Percentiles rank a stretch among this genome's conserved stretches.
Conservation (phyloP, 306 rosid species). For the Ochetophila trinervis region DNA sequence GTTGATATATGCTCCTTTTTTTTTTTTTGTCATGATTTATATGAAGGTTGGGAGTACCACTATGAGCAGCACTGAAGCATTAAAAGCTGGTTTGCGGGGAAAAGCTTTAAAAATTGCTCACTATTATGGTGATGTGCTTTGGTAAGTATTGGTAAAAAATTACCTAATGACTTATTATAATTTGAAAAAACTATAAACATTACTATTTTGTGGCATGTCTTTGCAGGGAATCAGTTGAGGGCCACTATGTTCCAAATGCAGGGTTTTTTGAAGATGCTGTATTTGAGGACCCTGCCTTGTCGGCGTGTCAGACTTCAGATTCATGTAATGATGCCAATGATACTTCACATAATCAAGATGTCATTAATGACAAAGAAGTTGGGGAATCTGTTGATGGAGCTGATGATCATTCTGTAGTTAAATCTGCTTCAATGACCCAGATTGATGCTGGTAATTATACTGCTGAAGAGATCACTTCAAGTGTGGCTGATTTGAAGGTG, state of each 20-base stretch:
- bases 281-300: conserved; percentile 69
- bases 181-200: neutral
- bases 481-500: conserved; percentile 57
- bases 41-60: conserved; percentile 87
- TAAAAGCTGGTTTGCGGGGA: conserved; percentile 83
- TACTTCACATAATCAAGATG: conserved; percentile 38
- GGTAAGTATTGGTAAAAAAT: conserved; percentile 54
- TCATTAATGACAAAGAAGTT: conserved; percentile 21
- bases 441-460: conserved; percentile 25
- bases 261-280: conserved; percentile 86
- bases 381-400: conserved; percentile 37
- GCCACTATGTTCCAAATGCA: conserved; percentile 73
- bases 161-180: conserved; percentile 8
- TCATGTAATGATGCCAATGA: conserved; percentile 32
- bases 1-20: neutral
- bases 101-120: conserved; percentile 86
- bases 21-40: conserved; percentile 3
- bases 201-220: conserved; percentile 25
- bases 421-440: conserved; percentile 11
- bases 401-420: conserved; percentile 35
- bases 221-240: conserved; percentile 77
- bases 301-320: conserved; percentile 40
- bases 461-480: conserved; percentile 38
- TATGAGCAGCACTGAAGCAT: conserved; percentile 78
- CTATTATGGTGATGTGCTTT: conserved; percentile 75